These are phyloP conservation scores for Dactylellina cionopaga DNA, from an alignment of 2,329 filamentous ascomycete genomes.

Conservation along the genomic window DNA sequence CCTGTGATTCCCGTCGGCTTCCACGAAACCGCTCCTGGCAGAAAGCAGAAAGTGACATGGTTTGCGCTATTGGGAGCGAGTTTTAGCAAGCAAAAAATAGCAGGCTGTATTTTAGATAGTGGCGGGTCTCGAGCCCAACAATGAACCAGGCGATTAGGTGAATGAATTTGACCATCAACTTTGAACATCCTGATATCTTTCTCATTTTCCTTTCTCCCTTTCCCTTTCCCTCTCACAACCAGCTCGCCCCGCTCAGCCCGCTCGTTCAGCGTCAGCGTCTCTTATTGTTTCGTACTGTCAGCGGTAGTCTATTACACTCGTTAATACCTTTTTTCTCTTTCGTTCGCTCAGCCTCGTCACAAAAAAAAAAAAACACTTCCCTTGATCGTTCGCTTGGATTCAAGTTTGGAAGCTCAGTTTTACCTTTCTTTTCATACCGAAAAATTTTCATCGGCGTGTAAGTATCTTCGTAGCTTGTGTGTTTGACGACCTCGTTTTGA, in stretches of 20 bases:
- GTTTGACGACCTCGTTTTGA: constrained; percentile 4
- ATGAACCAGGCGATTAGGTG: constrained; percentile 26
- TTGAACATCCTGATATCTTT: constrained; percentile 46
- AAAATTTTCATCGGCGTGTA: constrained; percentile 1
- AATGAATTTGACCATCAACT: constrained; percentile 30
- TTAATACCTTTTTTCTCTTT: constrained; percentile 25
- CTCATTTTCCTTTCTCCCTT: constrained; percentile 44
- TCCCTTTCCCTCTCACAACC: constrained; percentile 47
- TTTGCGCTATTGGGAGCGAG: constrained; percentile 37
- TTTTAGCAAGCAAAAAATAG: constrained; percentile 16
- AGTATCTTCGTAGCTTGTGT: background rate
- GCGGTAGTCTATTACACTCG: constrained; percentile 33
- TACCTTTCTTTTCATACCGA: background rate
- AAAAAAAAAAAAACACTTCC: background rate
- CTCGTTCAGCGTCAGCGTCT: constrained; percentile 49
- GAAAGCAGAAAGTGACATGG: constrained; percentile 46
- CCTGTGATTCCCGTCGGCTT: constrained; percentile 23
- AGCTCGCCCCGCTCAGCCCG: constrained; percentile 44
- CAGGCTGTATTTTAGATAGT: constrained; percentile 4
- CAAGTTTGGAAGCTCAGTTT: constrained; percentile 13
- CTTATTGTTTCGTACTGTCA: constrained; percentile 25
- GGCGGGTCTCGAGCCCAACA: constrained; percentile 22
- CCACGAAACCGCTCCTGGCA: constrained; percentile 13
- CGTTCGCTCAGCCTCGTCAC: constrained; percentile 30
- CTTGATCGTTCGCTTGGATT: constrained; percentile 30